Evolutionary conservation across 2,329 filamentous ascomycete species (phyloP).

Genomic region (Aschersonia sp.): DNA sequence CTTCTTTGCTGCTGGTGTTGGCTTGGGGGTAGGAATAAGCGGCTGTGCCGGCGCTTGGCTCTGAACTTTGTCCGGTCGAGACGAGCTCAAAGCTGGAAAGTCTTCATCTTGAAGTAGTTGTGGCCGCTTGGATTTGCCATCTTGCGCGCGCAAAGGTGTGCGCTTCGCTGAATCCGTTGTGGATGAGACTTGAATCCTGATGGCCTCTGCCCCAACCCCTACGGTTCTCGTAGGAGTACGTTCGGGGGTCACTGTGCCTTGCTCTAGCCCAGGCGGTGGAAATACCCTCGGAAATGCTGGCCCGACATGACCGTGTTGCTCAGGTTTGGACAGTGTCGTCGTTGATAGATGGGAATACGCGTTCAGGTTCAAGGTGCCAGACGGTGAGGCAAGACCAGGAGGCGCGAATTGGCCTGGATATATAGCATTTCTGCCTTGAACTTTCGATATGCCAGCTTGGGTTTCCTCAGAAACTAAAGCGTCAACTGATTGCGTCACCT

Average conservation of each 20-base stretch:
- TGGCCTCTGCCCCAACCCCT: conserved; percentile 18
- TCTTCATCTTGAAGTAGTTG: conserved; percentile 35
- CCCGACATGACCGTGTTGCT: conserved; percentile 3
- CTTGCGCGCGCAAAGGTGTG: too few species aligned
- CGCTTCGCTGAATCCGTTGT: too few species aligned
- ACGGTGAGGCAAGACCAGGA: conserved; percentile 12
- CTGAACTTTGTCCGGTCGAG: conserved; percentile 20
- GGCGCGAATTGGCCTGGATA: conserved; percentile 13
- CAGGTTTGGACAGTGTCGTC: neutral
- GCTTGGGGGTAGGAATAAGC: conserved; percentile 20
- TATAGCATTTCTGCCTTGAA: neutral
- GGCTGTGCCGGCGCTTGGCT: conserved; percentile 17
- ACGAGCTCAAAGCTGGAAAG: conserved; percentile 42
- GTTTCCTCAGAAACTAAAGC: conserved; percentile 51
- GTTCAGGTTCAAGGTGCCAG: conserved; percentile 1
- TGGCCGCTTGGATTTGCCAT: conserved; percentile 20
- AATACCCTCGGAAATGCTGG: conserved; percentile 12
- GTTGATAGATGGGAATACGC: conserved; percentile 2
- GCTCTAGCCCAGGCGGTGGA: conserved; percentile 11
- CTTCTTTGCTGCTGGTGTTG: conserved; percentile 17
- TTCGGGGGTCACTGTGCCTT: conserved; percentile 17
- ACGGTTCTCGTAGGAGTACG: conserved; percentile 15
- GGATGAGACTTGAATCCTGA: conserved; percentile 18
- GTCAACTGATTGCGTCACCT: conserved; percentile 49
- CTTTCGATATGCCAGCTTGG: conserved; percentile 1